Conservation (phyloP, 2,329 filamentous ascomycete species). For the Aspergillus jensenii region DNA sequence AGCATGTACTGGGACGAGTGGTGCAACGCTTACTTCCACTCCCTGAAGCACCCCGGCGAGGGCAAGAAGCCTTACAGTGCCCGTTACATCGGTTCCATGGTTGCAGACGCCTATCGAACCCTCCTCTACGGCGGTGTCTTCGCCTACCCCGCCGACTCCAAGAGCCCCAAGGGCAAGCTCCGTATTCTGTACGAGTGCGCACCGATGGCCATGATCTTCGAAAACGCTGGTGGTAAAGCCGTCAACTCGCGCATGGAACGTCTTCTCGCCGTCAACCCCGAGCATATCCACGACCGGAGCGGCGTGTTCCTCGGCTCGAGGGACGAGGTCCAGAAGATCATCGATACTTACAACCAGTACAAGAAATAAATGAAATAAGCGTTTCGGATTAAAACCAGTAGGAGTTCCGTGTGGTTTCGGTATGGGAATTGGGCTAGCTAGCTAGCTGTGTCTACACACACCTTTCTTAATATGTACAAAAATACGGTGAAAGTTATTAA, state of each 20-base stretch:
- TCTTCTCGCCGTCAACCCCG: conserved; percentile 84
- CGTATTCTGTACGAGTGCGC: conserved; percentile 97
- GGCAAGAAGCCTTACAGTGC: conserved; percentile 86
- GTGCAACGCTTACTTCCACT: conserved; percentile 84
- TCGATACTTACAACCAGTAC: conserved; percentile 68
- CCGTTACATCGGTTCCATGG: conserved; percentile 97
- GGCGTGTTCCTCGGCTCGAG: conserved; percentile 96
- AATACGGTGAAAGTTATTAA: neutral
- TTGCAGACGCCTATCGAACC: conserved; percentile 95
- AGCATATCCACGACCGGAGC: conserved; percentile 91
- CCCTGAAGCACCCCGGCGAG: conserved; percentile 73
- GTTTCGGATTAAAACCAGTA: neutral
- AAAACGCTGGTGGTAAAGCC: conserved; percentile 94
- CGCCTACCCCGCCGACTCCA: conserved; percentile 95
- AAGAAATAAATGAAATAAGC: conserved; percentile 24
- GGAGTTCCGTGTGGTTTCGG: conserved; percentile 4
- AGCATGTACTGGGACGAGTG: conserved; percentile 91
- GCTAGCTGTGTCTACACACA: neutral
- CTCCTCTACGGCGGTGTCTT: conserved; percentile 95
- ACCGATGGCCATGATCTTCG: conserved; percentile 98
- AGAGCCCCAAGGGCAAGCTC: conserved; percentile 97
- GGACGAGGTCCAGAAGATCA: conserved; percentile 95
- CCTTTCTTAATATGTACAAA: neutral
- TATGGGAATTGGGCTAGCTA: neutral
- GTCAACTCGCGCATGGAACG: conserved; percentile 87